Conservation (phyloP, 2,329 filamentous ascomycete genomes). For the Pseudocercospora fuligena region DNA sequence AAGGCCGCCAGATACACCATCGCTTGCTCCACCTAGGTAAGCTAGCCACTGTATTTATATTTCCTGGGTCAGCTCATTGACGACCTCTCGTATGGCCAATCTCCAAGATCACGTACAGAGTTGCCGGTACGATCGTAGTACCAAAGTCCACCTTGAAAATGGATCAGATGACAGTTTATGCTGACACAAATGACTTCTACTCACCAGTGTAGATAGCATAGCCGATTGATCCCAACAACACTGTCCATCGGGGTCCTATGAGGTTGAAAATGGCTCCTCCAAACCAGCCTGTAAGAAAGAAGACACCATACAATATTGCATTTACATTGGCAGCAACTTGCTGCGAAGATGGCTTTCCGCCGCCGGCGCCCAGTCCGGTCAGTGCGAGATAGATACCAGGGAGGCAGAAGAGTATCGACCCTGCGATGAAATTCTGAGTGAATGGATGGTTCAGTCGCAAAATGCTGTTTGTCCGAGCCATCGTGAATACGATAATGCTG, state of each 20-base stretch:
- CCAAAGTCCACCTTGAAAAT: background rate
- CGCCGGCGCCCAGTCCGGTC: conserved; percentile 15
- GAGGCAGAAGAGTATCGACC: conserved; percentile 4
- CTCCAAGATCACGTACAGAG: background rate
- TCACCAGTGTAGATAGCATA: conserved; percentile 8
- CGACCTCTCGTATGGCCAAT: background rate
- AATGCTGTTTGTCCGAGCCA: background rate
- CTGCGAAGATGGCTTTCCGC: conserved; percentile 14
- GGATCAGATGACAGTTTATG: too few species aligned
- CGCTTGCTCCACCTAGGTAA: conserved; percentile 16
- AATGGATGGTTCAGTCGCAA: conserved; percentile 2
- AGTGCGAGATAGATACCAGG: conserved; percentile 14
- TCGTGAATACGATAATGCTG: background rate
- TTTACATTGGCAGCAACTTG: conserved; percentile 14
- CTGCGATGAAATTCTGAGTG: conserved; percentile 9
- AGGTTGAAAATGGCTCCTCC: conserved; percentile 13
- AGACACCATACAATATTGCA: conserved; percentile 16
- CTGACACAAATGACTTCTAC: background rate
- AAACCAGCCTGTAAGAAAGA: conserved; percentile 16
- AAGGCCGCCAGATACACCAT: conserved; percentile 16
- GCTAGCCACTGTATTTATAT: background rate
- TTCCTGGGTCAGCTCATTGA: background rate
- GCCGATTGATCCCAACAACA: conserved; percentile 3
- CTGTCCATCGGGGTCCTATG: conserved; percentile 7
- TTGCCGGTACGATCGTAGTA: conserved; percentile 10